Base-by-base conservation (phyloP, 2,329 filamentous ascomycete species). In the Diaporthe citriasiana region DNA sequence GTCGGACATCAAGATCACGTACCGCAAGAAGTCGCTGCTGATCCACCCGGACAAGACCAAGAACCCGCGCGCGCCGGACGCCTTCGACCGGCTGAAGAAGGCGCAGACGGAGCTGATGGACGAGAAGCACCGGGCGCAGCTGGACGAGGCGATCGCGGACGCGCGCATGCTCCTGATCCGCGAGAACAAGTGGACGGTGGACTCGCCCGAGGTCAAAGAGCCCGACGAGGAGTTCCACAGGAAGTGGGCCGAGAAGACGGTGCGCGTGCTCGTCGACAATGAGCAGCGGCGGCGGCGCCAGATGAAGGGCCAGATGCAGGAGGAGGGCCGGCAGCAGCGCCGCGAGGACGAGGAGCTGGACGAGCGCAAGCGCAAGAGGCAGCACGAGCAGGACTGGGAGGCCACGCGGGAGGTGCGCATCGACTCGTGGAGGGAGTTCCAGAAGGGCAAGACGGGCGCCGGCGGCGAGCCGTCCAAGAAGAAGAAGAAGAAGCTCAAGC, bases 41-140 rank as follows among this genome's bases (percentile, higher is more conserved):
- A 98, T 99, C 86, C 97, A 99, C 87, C 97, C 97, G 9, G 97
- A 99, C 87, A 99, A 99, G 84, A 98, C 97, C 73, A 92, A 92
- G 80, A 98, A 99, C 81, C 93, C 95, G 0, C 90, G 88, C 65
- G 97, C 97, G 0, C 96, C 97, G 4, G 97, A 98, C 80, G 97
- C 97, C 77, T 99, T 99, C 82, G 97, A 99, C 84, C 92, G 96
- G 13, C 89, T 99, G 38, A 98, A 98, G 81, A 98, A 98, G 84
- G 97, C 97, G 0, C 95, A 98, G 81, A 93, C 92, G 2, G 91
- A 94, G 79, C 90, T 99, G 6, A 93, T 97, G 87, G 97, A 99
- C 83, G 96, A 98, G 86, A 98, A 98, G 85, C 90, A 94, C 81
- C 95, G 97, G 75, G 90, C 89, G 76, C 90, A 91, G 47, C 92